Evolutionary conservation across 139 green algal genomes (phyloP).

Genomic region (Volvox reticuliferus): DNA sequence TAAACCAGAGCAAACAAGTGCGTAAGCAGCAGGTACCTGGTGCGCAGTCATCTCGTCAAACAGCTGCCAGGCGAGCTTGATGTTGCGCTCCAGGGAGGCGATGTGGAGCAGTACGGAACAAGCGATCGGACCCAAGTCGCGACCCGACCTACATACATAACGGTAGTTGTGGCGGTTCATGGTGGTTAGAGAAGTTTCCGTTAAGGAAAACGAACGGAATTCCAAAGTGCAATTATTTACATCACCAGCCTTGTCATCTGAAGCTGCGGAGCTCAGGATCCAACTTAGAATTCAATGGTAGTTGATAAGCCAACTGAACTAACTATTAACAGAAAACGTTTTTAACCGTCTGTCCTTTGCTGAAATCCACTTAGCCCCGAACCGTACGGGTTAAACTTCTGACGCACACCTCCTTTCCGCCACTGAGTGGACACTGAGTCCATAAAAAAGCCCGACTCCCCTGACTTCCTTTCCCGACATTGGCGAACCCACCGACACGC

Average conservation of each 20-base stretch:
- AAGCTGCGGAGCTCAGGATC: too few relatives aligned
- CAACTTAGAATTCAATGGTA: too few relatives aligned
- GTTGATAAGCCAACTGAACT: too few relatives aligned
- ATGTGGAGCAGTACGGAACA: slow-evolving; percentile 50
- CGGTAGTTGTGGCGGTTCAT: too few relatives aligned
- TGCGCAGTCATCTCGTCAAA: slow-evolving; percentile 29
- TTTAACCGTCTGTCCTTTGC: background rate
- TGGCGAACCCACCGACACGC: background rate
- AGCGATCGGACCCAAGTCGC: slow-evolving; percentile 58
- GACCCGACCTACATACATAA: background rate
- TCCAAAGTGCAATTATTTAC: background rate
- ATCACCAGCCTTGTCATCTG: too few relatives aligned
- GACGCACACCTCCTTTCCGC: too few relatives aligned
- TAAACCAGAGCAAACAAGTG: too few relatives aligned
- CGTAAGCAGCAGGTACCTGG: background rate
- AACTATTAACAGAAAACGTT: too few relatives aligned
- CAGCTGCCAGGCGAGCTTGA: slow-evolving; percentile 37
- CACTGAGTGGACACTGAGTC: too few relatives aligned
- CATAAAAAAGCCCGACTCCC: too few relatives aligned
- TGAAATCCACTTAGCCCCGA: background rate
- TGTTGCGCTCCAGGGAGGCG: slow-evolving; percentile 21
- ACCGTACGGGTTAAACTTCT: background rate
- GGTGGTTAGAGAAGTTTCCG: background rate
- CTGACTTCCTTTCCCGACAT: too few relatives aligned
- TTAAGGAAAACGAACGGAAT: background rate